Evolutionary conservation across 2,329 filamentous ascomycete species (phyloP).

Genomic region (Fusarium chaquense): DNA sequence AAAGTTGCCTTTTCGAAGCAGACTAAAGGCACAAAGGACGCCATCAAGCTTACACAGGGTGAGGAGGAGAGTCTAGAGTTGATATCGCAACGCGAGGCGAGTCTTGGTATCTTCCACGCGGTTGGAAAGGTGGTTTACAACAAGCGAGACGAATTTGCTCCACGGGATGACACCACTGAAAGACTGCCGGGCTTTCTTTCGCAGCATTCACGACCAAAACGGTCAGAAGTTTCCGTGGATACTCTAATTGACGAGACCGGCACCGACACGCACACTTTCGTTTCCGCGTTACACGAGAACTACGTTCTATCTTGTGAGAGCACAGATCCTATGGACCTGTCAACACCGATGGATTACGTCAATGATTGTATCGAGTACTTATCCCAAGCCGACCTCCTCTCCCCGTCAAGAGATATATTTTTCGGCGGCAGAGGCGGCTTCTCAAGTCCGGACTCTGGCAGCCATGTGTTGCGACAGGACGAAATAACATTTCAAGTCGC

Average conservation of each 20-base stretch:
- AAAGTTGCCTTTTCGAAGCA: conserved; percentile 77
- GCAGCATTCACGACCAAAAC: conserved; percentile 68
- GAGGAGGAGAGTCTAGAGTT: conserved; percentile 84
- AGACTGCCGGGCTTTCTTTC: conserved; percentile 70
- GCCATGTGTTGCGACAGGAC: conserved; percentile 86
- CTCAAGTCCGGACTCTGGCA: conserved; percentile 67
- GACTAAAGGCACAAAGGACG: conserved; percentile 70
- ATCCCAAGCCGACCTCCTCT: conserved; percentile 89
- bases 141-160: conserved; percentile 75
- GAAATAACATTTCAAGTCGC: conserved; percentile 95
- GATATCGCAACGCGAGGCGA: conserved; percentile 88
- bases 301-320: conserved; percentile 85
- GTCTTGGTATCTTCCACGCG: conserved; percentile 93
- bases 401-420: conserved; percentile 75
- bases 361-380: conserved; percentile 88
- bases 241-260: conserved; percentile 91
- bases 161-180: conserved; percentile 60
- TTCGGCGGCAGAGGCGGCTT: conserved; percentile 71
- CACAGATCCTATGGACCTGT: conserved; percentile 60
- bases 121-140: conserved; percentile 98
- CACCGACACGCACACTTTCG: conserved; percentile 90
- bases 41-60: conserved; percentile 74
- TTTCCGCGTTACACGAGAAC: conserved; percentile 93
- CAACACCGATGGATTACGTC: conserved; percentile 79
- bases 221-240: conserved; percentile 76